phyloP scores from a whole-genome alignment of 2,329 filamentous ascomycete genomes.

The Fusarium annulatum region DNA sequence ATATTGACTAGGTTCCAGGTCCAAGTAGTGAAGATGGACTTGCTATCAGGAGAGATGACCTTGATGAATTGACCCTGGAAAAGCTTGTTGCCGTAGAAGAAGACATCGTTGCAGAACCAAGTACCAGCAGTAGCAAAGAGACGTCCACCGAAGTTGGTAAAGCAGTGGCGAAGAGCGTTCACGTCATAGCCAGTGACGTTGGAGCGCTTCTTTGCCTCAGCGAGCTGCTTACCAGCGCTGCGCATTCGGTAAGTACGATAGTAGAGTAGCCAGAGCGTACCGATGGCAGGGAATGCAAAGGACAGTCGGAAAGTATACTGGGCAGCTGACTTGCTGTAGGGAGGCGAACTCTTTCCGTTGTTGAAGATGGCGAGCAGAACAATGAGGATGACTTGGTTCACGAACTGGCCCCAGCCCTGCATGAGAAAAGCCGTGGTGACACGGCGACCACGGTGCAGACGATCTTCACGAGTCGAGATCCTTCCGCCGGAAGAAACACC shows the following conservation, averaged over 20 bases:
- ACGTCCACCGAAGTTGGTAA: constrained; percentile 86
- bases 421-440: constrained; percentile 97
- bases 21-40: constrained; percentile 87
- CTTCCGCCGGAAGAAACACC: constrained; percentile 87
- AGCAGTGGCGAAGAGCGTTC: constrained; percentile 81
- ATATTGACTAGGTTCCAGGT: constrained; percentile 94
- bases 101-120: constrained; percentile 98
- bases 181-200: constrained; percentile 93
- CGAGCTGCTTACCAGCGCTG: constrained; percentile 83
- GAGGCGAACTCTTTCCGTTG: constrained; percentile 76
- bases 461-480: constrained; percentile 90
- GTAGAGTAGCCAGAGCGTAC: constrained; percentile 94
- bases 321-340: constrained; percentile 80
- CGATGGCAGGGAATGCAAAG: constrained; percentile 89
- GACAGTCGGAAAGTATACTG: constrained; percentile 94
- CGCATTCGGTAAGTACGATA: constrained; percentile 97
- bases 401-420: constrained; percentile 97
- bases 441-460: constrained; percentile 93
- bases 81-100: constrained; percentile 99
- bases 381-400: constrained; percentile 93
- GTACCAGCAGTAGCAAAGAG: constrained; percentile 86
- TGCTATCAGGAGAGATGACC: constrained; percentile 76
- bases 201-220: constrained; percentile 83
- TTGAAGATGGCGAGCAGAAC: constrained; percentile 89
- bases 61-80: constrained; percentile 93